These are phyloP conservation scores for Panicum virgatum DNA, from an alignment of 202 grass and related monocot species.

Conservation along the genomic window DNA sequence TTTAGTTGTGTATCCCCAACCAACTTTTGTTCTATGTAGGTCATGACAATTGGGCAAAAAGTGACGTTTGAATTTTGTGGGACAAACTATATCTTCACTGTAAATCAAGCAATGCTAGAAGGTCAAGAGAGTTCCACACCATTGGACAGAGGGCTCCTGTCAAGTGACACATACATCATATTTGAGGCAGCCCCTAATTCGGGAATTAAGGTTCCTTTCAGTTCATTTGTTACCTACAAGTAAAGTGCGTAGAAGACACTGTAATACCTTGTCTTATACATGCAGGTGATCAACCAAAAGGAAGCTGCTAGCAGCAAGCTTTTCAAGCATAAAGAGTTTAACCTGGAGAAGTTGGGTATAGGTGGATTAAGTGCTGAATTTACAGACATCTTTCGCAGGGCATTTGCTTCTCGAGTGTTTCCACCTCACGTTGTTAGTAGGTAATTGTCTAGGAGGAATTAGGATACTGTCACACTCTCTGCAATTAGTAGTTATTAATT, in stretches of 20 bases:
- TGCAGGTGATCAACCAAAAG: conserved; percentile 87
- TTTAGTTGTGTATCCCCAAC: too few species aligned
- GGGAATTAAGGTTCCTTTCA: conserved; percentile 79
- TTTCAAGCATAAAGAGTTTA: conserved; percentile 98
- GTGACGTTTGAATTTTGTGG: conserved; percentile 94
- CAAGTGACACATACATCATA: conserved; percentile 89
- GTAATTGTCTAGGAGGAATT: conserved; percentile 40
- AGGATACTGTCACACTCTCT: background rate
- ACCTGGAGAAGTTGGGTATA: conserved; percentile 93
- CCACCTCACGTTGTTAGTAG: conserved; percentile 78
- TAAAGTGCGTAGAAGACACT: background rate
- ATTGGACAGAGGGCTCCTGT: conserved; percentile 80
- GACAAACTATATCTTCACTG: conserved; percentile 88
- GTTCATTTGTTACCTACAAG: background rate
- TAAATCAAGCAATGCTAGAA: conserved; percentile 91
- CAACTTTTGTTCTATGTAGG: conserved; percentile 36
- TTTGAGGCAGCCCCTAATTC: conserved; percentile 92
- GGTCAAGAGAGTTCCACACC: conserved; percentile 76
- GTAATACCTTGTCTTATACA: conserved; percentile 19
- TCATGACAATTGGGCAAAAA: conserved; percentile 83
- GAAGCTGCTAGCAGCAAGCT: conserved; percentile 96
- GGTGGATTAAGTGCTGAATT: conserved; percentile 95
- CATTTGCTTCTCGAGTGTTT: conserved; percentile 97
- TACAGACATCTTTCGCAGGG: conserved; percentile 94
- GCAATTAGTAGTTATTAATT: conserved; percentile 27